Percentiles rank a stretch among this genome's conserved stretches.
phyloP scores from a whole-genome alignment of 257 asterid genomes.

The Gentiana dahurica region DNA sequence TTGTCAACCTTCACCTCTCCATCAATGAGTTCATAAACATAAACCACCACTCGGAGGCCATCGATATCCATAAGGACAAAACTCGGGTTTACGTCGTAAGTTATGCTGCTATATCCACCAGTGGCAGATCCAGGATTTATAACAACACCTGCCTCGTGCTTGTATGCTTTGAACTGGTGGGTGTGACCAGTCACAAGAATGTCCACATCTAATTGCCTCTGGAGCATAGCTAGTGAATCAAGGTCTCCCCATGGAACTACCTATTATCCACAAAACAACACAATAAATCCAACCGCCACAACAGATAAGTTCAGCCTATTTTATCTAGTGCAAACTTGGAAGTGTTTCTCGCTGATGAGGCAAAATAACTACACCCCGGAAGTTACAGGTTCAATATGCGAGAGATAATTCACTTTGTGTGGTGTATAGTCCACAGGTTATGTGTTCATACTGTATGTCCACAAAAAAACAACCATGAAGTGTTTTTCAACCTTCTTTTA shows the following conservation, averaged over 20 bases:
- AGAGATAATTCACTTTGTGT: too few species aligned
- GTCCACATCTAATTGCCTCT: constrained; percentile 14
- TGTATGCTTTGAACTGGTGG: constrained; percentile 15
- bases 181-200: constrained; percentile 12
- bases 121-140: constrained; percentile 17
- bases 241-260: constrained; percentile 18
- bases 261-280: neutral
- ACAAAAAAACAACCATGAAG: too few species aligned
- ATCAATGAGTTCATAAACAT: constrained; percentile 16
- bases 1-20: constrained; percentile 16
- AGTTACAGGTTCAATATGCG: too few species aligned
- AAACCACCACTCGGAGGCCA: constrained; percentile 15
- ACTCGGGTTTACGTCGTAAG: constrained; percentile 11
- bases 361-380: too few species aligned
- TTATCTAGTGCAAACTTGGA: neutral
- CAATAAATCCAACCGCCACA: neutral
- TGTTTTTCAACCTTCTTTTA: too few species aligned
- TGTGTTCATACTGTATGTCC: too few species aligned
- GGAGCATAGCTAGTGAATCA: constrained; percentile 16
- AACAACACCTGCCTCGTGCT: constrained; percentile 14
- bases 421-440: too few species aligned
- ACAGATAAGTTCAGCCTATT: neutral
- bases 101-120: constrained; percentile 16
- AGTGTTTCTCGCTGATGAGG: neutral
- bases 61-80: constrained; percentile 15